Evolutionary conservation across 2,329 filamentous ascomycete species (phyloP).

Genomic region (Nothophoma quercina): DNA sequence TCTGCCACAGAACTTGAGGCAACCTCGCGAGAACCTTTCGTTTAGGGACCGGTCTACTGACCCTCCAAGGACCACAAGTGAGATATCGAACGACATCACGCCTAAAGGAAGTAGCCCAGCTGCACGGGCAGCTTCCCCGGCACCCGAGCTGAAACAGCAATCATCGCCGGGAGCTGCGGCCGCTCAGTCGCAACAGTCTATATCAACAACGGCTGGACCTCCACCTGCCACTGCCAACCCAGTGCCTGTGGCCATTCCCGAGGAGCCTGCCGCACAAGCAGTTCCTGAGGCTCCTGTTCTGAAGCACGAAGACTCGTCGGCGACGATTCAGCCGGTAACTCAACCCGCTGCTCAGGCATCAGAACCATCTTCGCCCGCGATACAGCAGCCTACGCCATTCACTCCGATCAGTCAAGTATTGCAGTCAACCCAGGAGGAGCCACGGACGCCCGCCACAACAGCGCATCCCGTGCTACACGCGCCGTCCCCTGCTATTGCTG

Average conservation of each 20-base stretch:
- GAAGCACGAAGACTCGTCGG: slow-evolving; percentile 12
- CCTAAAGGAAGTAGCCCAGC: slow-evolving; percentile 28
- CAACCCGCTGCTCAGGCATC: not conserved
- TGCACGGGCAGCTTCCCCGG: slow-evolving; percentile 1
- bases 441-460: slow-evolving; percentile 3
- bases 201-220: not conserved
- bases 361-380: slow-evolving; percentile 5
- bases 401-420: slow-evolving; percentile 1
- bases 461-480: slow-evolving; percentile 9
- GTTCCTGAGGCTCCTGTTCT: not conserved
- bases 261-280: slow-evolving; percentile 4
- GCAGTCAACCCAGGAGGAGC: slow-evolving; percentile 6
- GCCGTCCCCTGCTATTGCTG: slow-evolving; percentile 17
- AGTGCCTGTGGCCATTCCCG: slow-evolving; percentile 10
- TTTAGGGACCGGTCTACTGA: slow-evolving; percentile 41
- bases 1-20: slow-evolving; percentile 29
- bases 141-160: slow-evolving; percentile 7
- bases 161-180: not conserved
- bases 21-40: slow-evolving; percentile 24
- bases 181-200: not conserved
- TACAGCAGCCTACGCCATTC: slow-evolving; percentile 11
- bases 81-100: slow-evolving; percentile 31
- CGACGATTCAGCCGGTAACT: slow-evolving; percentile 9
- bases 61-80: slow-evolving; percentile 25
- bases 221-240: slow-evolving; percentile 12